phyloP scores from a whole-genome alignment of 1,284 basidiomycete genomes.

The Apiotrichum gamsii region DNA sequence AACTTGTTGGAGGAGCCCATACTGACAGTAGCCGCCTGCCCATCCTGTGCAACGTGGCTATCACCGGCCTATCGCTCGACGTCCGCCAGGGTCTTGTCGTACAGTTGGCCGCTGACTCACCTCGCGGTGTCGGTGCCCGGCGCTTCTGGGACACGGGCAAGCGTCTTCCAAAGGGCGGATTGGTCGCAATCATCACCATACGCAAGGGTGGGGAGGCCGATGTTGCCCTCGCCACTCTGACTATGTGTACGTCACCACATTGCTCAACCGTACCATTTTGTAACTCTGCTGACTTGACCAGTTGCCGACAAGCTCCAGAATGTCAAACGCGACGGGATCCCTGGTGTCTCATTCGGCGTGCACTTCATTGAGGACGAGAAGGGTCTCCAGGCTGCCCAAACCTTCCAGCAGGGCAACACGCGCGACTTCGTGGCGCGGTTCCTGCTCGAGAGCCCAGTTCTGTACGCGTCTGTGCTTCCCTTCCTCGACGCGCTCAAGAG shows the following conservation, averaged over 20 bases:
- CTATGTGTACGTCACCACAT: constrained; percentile 2
- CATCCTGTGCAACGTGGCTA: constrained; percentile 53
- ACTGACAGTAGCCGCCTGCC: constrained; percentile 51
- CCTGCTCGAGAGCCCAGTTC: constrained; percentile 56
- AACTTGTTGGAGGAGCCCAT: no score
- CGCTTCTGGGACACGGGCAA: constrained; percentile 54
- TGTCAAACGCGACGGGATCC: background rate
- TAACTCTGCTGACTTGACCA: no score
- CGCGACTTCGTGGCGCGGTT: constrained; percentile 23
- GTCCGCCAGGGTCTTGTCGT: constrained; percentile 51
- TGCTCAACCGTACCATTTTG: background rate
- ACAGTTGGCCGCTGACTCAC: constrained; percentile 51
- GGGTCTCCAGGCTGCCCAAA: constrained; percentile 33
- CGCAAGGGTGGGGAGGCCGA: constrained; percentile 18
- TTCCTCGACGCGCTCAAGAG: constrained; percentile 55
- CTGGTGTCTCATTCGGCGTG: constrained; percentile 41
- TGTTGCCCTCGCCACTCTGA: constrained; percentile 9
- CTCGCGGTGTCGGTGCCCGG: constrained; percentile 41
- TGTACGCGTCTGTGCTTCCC: constrained; percentile 59
- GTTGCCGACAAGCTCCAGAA: no score
- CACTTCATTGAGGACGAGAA: constrained; percentile 54
- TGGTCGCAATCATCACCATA: constrained; percentile 55
- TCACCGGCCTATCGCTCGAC: constrained; percentile 50
- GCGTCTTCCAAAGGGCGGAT: constrained; percentile 55
- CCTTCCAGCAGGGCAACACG: constrained; percentile 2